Conservation (phyloP, 179 eudicot genomes). For the Silene noctiflora region DNA sequence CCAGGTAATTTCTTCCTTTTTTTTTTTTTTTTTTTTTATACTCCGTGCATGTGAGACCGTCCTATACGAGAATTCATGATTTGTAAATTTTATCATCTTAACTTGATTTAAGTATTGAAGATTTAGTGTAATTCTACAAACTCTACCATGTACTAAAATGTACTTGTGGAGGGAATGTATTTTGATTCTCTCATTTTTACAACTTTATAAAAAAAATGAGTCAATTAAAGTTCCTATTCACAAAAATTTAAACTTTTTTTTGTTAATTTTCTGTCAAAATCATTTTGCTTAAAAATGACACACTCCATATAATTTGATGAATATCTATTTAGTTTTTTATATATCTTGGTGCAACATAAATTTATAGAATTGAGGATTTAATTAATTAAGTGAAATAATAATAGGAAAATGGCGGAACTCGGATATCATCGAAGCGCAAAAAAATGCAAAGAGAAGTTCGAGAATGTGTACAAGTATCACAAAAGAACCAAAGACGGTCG, state of each 20-base stretch:
- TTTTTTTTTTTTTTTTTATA: not conserved
- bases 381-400: not conserved
- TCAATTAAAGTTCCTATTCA: not conserved
- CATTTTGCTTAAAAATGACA: not conserved
- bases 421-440: constrained; percentile 63
- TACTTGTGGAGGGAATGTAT: constrained; percentile 20
- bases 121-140: not conserved
- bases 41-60: too few relatives aligned
- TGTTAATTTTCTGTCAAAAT: not conserved
- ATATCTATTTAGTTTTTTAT: too few relatives aligned
- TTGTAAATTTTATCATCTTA: not conserved
- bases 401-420: constrained; percentile 60
- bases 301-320: too few relatives aligned
- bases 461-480: constrained; percentile 69
- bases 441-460: constrained; percentile 77
- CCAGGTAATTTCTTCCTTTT: constrained; percentile 37
- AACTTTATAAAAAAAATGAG: constrained; percentile 12
- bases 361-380: too few relatives aligned
- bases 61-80: not conserved
- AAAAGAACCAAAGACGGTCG: constrained; percentile 64
- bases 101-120: too few relatives aligned
- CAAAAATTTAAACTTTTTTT: constrained; percentile 14
- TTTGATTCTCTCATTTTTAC: constrained; percentile 21
- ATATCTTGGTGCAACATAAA: too few relatives aligned
- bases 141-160: constrained; percentile 13